Evolutionary conservation across 306 rosid species (phyloP).

Genomic region (Inga oerstediana): DNA sequence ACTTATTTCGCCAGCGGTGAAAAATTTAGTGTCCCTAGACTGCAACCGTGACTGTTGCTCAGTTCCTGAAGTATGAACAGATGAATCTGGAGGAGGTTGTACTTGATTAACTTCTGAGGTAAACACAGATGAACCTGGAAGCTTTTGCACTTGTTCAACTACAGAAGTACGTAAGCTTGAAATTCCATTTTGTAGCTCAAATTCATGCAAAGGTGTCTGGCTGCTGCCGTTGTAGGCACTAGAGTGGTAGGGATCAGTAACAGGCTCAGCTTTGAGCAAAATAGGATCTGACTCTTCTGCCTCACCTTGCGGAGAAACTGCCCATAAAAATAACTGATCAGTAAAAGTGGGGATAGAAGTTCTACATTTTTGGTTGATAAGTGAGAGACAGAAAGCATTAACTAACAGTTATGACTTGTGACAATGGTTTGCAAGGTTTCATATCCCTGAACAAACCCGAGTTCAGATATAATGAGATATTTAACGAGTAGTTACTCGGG

Average conservation of each 20-base stretch:
- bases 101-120: conserved; percentile 35
- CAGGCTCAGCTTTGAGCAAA: conserved; percentile 30
- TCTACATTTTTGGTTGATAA: not conserved
- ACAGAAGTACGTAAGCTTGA: conserved; percentile 34
- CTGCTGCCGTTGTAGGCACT: conserved; percentile 21
- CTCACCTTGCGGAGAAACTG: conserved; percentile 47
- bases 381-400: not conserved
- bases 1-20: conserved; percentile 49
- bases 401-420: not conserved
- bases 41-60: conserved; percentile 20
- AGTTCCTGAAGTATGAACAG: conserved; percentile 22
- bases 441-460: not conserved
- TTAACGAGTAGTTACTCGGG: not conserved
- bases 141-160: conserved; percentile 28
- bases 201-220: conserved; percentile 20
- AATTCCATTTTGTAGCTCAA: conserved; percentile 28
- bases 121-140: conserved; percentile 28
- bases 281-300: conserved; percentile 36
- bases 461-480: not conserved
- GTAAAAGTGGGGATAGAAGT: conserved; percentile 10
- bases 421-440: not conserved
- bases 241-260: conserved; percentile 21
- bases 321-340: conserved; percentile 18
- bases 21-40: conserved; percentile 4
- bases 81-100: conserved; percentile 26